These are phyloP conservation scores for Pseudoscleropodium purum DNA, from an alignment of 225 moss, liverwort and hornwort genomes.

Conservation along the genomic window DNA sequence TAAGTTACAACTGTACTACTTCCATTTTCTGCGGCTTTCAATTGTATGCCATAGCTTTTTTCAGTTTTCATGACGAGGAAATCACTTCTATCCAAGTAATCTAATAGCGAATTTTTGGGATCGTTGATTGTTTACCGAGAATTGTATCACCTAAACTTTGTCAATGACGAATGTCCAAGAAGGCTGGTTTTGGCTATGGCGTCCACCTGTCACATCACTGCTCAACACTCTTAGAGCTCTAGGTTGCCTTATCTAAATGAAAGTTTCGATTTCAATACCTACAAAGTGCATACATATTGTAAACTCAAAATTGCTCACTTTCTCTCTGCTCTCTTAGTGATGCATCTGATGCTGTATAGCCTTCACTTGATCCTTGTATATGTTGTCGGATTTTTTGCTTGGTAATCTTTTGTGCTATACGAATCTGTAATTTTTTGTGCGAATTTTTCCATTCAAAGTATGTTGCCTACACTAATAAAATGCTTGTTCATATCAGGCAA, in stretches of 20 bases:
- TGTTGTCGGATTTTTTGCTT: background rate
- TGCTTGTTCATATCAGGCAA: slow-evolving; percentile 4
- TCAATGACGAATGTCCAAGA: background rate
- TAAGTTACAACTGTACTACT: background rate
- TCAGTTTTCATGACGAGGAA: background rate
- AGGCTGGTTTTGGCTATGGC: background rate
- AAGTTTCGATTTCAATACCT: background rate
- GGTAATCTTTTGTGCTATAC: too few relatives aligned
- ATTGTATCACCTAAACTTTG: background rate
- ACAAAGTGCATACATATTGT: background rate
- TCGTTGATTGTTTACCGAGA: background rate
- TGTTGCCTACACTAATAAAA: background rate
- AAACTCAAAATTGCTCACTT: background rate
- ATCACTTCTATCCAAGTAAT: background rate
- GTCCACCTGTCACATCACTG: background rate
- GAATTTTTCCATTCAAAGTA: background rate
- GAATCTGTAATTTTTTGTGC: background rate
- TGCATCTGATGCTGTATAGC: background rate
- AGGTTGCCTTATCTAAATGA: background rate
- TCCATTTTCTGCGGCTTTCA: background rate
- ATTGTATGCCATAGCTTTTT: background rate
- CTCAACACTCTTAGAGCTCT: background rate
- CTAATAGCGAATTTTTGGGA: background rate
- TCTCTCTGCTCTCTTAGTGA: background rate
- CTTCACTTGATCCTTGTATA: background rate